Evolutionary conservation across 345 rosid species (phyloP).

Genomic region (Heritiera fomes): DNA sequence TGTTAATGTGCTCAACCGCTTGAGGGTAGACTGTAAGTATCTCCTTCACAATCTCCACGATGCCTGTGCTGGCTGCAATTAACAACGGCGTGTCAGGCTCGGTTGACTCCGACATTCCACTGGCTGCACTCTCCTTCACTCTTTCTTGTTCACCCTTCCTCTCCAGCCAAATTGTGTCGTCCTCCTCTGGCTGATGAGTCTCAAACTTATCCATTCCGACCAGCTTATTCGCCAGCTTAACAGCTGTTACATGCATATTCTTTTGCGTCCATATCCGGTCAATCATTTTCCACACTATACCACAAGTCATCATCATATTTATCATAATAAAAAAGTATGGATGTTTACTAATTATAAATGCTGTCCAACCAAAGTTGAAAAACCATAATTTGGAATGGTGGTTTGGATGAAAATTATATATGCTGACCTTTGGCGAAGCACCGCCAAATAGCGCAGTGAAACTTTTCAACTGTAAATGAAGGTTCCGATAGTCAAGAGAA

Average conservation of each 20-base stretch:
- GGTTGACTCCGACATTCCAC: background rate
- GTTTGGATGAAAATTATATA: too few relatives aligned
- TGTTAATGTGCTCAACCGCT: conserved; percentile 13
- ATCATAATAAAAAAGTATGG: too few relatives aligned
- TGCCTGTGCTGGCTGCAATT: conserved; percentile 17
- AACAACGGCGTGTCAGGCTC: conserved; percentile 18
- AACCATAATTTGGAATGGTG: too few relatives aligned
- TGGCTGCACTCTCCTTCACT: too few relatives aligned
- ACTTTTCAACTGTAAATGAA: background rate
- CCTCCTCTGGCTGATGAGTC: background rate
- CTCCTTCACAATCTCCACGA: conserved; percentile 17
- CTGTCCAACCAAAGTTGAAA: too few relatives aligned
- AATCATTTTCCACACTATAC: background rate
- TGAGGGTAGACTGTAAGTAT: conserved; percentile 17
- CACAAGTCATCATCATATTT: too few relatives aligned
- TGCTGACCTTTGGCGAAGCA: background rate
- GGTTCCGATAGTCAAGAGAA: background rate
- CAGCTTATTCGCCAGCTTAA: conserved; percentile 5
- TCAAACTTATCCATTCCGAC: background rate
- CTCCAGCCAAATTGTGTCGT: conserved; percentile 4
- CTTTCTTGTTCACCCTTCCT: background rate
- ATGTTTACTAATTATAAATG: too few relatives aligned
- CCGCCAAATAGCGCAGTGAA: background rate
- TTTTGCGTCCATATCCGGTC: background rate
- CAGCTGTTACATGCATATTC: conserved; percentile 3